phyloP scores from a whole-genome alignment of 768 basidiomycete species.

The Amanita fuliginea region DNA sequence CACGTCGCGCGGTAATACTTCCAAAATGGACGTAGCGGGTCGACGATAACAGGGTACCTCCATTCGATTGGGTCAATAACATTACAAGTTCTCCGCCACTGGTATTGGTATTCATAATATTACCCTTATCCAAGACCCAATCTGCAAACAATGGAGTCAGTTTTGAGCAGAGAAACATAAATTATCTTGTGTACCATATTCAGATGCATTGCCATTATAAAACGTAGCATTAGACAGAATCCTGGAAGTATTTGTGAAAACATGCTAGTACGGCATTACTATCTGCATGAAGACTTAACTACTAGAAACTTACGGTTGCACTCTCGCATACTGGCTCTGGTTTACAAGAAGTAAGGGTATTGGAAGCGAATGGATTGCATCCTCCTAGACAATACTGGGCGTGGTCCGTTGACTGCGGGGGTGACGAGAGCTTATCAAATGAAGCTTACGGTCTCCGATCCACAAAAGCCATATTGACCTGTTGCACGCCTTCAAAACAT shows the following conservation, averaged over 20 bases:
- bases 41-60: conserved; percentile 69
- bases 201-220: conserved; percentile 66
- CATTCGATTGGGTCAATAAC: conserved; percentile 55
- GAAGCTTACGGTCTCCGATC: conserved; percentile 28
- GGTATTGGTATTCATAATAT: conserved; percentile 50
- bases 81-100: conserved; percentile 57
- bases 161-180: not conserved
- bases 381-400: conserved; percentile 72
- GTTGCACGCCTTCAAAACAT: conserved; percentile 1
- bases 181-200: conserved; percentile 36
- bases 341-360: conserved; percentile 50
- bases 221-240: conserved; percentile 54
- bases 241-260: conserved; percentile 54
- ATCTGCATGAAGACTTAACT: not conserved
- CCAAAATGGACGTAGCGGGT: conserved; percentile 82
- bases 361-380: conserved; percentile 71
- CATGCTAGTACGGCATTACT: conserved; percentile 28
- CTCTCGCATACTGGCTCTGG: conserved; percentile 66
- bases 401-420: not conserved
- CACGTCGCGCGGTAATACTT: conserved; percentile 53
- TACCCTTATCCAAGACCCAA: conserved; percentile 62
- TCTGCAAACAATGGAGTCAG: conserved; percentile 25
- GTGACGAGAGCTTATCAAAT: not conserved
- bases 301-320: conserved; percentile 34
- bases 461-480: conserved; percentile 49